Base-by-base conservation (phyloP, 345 rosid genomes). In the Conringia planisiliqua region DNA sequence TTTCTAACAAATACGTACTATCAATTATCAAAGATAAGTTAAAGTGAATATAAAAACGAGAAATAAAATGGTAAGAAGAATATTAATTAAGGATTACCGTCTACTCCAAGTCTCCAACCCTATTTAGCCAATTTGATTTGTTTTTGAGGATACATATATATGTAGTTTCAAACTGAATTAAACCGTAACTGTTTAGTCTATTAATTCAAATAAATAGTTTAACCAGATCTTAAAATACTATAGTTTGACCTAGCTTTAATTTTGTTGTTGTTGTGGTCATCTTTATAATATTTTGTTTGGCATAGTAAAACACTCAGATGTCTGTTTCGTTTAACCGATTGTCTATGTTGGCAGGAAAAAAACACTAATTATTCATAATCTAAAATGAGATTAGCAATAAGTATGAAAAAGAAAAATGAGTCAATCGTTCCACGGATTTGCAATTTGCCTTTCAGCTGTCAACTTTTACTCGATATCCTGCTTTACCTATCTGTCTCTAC, bases 381-480 rank as follows among this genome's bases (percentile, higher is more conserved):
- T 32, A 33, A 32, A 57, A 35, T 5, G 9, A 58, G 26, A 58
- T 58, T 58, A 16, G 27, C 17, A 35, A 13, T 4, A 17, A 24
- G n/a, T 20, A 1, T 48, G 26, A 48, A 10, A 40, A 33, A n/a
- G n/a, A n/a, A 51, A 29, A 60, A 62, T 62, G 55, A 39, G 18
- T 27, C 1, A 27, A 51, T 24, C n/a, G 60, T 61, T 51, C 42
- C 55, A 52, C 44, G 44, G 55, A 63, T 63, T 58, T 65, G 14
- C 50, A 65, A 50, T 47, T 73, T n/a, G 58, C 32, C 66, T 73
- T 73, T 57, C 9, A 66, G 66, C 72, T 56, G 43, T 74, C 66
- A 46, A 57, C 66, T 46, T 71, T 35, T 58, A 36, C 33, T 43
- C n/a, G 26, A 7, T 57, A 17, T 33, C 13, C 13, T 30, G 70